Conservation (phyloP, 192 early-diverging fungal species). For the Lobosporangium transversale region DNA sequence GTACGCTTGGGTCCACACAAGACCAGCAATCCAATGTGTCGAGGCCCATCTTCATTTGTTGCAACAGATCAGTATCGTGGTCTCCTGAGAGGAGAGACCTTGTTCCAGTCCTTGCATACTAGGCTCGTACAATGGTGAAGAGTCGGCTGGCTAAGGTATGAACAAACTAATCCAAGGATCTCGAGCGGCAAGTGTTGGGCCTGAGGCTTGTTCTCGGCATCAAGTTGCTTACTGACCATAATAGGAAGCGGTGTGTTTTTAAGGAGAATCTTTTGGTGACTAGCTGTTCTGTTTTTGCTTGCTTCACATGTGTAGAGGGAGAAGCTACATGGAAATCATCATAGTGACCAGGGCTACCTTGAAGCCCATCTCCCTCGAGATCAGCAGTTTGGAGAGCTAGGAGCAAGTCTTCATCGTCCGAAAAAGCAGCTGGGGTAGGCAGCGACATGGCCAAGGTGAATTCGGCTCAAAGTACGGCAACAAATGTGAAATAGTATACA, state of each 20-base stretch:
- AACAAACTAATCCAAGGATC: conserved; percentile 32
- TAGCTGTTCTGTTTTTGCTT: no score
- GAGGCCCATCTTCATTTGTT: conserved; percentile 10
- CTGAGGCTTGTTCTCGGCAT: no score
- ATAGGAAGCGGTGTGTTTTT: not conserved
- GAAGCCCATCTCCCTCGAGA: not conserved
- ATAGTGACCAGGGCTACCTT: not conserved
- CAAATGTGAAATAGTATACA: no score
- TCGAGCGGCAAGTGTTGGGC: conserved; percentile 36
- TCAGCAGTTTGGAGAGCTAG: not conserved
- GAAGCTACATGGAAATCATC: conserved; percentile 9
- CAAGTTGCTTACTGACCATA: no score
- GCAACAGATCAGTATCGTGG: conserved; percentile 14
- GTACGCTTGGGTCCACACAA: not conserved
- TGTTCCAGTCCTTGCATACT: conserved; percentile 31
- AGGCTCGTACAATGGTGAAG: conserved; percentile 15
- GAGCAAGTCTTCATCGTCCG: not conserved
- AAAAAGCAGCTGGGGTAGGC: not conserved
- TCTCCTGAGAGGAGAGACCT: no score
- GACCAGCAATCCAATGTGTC: conserved; percentile 21
- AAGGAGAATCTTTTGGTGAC: not conserved
- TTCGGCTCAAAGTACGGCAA: no score
- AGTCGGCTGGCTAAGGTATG: conserved; percentile 16
- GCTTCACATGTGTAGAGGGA: not conserved
- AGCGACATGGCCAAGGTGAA: no score